Conservation (phyloP, 305 asterid species). For the Nicotiana rustica region DNA sequence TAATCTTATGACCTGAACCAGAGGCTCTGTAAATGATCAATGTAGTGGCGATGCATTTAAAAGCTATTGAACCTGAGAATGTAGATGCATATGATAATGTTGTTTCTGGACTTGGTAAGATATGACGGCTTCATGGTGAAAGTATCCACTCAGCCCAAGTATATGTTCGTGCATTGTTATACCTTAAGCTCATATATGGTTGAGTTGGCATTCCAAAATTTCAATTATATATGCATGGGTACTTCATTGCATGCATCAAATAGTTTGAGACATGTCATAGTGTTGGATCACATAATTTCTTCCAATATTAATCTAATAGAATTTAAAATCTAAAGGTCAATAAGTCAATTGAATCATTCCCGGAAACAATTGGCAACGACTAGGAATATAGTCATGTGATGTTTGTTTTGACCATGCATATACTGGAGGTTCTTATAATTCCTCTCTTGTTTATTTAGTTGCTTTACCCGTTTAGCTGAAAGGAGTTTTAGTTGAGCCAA, state of each 20-base stretch:
- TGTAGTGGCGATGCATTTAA: constrained; percentile 32
- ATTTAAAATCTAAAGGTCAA: neutral
- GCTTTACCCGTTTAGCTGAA: neutral
- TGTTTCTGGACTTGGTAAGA: constrained; percentile 27
- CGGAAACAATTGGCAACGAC: neutral
- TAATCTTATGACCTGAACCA: neutral
- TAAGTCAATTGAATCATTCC: neutral
- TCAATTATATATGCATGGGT: too few relatives aligned
- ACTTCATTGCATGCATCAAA: too few relatives aligned
- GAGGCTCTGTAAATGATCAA: constrained; percentile 36
- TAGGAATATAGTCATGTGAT: neutral
- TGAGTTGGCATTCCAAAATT: too few relatives aligned
- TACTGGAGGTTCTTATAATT: neutral
- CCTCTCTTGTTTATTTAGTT: neutral
- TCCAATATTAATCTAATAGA: neutral
- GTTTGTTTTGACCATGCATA: neutral
- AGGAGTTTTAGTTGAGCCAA: neutral
- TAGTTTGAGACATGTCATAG: too few relatives aligned
- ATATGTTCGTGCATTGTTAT: too few relatives aligned
- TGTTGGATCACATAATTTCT: too few relatives aligned
- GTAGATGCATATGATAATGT: constrained; percentile 38
- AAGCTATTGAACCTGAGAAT: constrained; percentile 34
- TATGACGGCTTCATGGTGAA: constrained; percentile 36
- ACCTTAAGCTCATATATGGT: too few relatives aligned
- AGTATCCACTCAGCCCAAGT: constrained; percentile 37